Evolutionary conservation across 2,329 filamentous ascomycete species (phyloP).

Genomic region (Fusarium cicatricum): DNA sequence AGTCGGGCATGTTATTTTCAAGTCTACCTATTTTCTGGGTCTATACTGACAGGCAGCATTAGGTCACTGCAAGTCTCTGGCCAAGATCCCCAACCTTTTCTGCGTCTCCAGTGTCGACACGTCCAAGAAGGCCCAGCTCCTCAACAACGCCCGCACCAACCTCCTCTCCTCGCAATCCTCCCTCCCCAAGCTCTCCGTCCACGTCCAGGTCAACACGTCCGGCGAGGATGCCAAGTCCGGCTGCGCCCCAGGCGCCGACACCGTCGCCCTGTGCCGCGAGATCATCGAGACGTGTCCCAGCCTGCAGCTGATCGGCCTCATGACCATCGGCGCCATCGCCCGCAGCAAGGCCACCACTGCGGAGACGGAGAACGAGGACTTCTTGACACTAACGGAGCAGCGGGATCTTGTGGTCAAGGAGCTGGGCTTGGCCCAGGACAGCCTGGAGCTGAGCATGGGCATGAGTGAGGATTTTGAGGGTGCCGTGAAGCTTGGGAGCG

Average conservation of each 20-base stretch:
- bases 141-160: constrained; percentile 78
- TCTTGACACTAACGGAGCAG: constrained; percentile 72
- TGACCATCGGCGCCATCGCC: constrained; percentile 98
- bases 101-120: constrained; percentile 91
- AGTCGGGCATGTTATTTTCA: constrained; percentile 64
- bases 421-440: constrained; percentile 54
- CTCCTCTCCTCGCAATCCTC: constrained; percentile 54
- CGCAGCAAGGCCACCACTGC: constrained; percentile 76
- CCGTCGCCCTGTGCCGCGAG: constrained; percentile 71
- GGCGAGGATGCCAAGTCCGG: constrained; percentile 89
- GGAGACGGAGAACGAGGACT: constrained; percentile 93
- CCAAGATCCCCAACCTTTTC: constrained; percentile 88
- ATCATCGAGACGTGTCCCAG: constrained; percentile 76
- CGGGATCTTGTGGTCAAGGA: constrained; percentile 73
- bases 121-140: constrained; percentile 82
- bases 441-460: constrained; percentile 94
- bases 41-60: constrained; percentile 12
- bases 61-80: constrained; percentile 91
- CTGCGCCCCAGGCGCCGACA: constrained; percentile 70
- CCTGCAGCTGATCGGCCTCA: constrained; percentile 80
- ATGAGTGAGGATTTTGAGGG: constrained; percentile 98
- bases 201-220: constrained; percentile 96
- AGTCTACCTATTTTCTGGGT: background rate
- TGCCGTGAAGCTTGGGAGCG: constrained; percentile 82
- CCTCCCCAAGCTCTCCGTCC: constrained; percentile 68